Conservation (phyloP, 2,329 filamentous ascomycete species). For the Aaosphaeria arxii region DNA sequence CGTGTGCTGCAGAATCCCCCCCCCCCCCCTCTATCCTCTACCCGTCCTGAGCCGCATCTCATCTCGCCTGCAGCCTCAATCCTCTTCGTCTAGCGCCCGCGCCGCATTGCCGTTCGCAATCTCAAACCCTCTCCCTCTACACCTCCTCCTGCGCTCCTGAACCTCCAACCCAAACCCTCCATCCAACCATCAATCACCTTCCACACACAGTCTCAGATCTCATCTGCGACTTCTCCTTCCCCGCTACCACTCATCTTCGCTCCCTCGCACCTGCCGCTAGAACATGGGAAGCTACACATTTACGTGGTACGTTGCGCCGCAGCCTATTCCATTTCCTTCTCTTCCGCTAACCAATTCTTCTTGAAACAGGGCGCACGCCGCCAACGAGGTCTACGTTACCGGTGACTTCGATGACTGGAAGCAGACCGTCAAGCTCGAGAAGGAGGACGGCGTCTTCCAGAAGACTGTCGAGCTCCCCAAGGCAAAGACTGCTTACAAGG, state of each 20-base stretch:
- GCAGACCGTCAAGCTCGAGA: constrained; percentile 80
- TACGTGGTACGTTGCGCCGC: constrained; percentile 58
- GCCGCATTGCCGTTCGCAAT: constrained; percentile 17
- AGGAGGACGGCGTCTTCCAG: constrained; percentile 67
- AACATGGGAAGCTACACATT: constrained; percentile 68
- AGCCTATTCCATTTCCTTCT: constrained; percentile 1
- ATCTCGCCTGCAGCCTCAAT: constrained; percentile 3
- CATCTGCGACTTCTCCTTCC: neutral
- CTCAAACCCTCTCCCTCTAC: constrained; percentile 18
- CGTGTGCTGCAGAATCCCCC: neutral
- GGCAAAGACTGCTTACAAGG: constrained; percentile 90
- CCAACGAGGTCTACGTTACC: constrained; percentile 87
- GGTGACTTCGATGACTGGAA: constrained; percentile 95
- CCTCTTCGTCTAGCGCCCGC: constrained; percentile 13
- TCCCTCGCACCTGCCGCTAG: constrained; percentile 1
- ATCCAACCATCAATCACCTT: constrained; percentile 7
- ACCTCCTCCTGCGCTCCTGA: constrained; percentile 21
- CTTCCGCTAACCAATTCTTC: constrained; percentile 12
- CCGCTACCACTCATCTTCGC: neutral
- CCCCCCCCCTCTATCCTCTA: neutral
- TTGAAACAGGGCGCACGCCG: constrained; percentile 69
- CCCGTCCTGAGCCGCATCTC: no score
- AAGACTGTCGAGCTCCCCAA: constrained; percentile 75
- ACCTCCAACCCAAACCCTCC: constrained; percentile 20
- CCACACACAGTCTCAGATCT: constrained; percentile 20